Base-by-base conservation (phyloP, 2,329 filamentous ascomycete genomes). In the Zymoseptoria brevis region DNA sequence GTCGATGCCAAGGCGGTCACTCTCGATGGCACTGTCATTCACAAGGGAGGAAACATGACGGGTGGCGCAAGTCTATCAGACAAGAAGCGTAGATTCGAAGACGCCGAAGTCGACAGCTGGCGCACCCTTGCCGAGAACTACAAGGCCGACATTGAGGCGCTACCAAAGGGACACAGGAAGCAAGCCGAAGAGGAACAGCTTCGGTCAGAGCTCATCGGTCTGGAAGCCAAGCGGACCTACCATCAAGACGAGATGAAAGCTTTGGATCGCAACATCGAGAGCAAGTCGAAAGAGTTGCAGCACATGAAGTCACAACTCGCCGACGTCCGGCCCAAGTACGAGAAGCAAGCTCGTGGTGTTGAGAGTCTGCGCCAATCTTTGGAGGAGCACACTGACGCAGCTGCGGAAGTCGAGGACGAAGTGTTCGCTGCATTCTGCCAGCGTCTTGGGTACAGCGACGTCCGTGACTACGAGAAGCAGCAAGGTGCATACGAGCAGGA, bases 31-130 rank as follows among this genome's bases (percentile, higher is more conserved):
- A 93, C 88, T 57, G 88, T 99, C 61, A 96, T 99, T 64, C 91
- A 96, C 77, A 97, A 97, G 73, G 91, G 89, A 52, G 94, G 94
- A 70, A 81, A 95, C 56, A 97, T 99, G 88, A 97, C 94, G 54
- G 94, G 94, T 80, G 94, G 94, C 65, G 88, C 91, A 62, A 87
- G 90, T 29, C 87, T 86, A 0, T 84, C 88, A 52, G 83, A 86
- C 53, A 89, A 88, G 72, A 85, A 87, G 57, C 70, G 72, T 9
- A 84, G 88, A 56, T 97, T 95, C 75, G 92, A 96, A 68, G 92
- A 96, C 67, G 84, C 88, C 7, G 91, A 96, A 67, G 85, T 96
- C 29, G 89, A 96, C 64, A 89, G 89, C 61, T 79, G 96, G n/a
- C 83, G 87, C 67, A 87, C 86, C 63, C 80, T 90, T 67, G 87